phyloP scores from a whole-genome alignment of 2,329 filamentous ascomycete species.

The Microdochium paspali region DNA sequence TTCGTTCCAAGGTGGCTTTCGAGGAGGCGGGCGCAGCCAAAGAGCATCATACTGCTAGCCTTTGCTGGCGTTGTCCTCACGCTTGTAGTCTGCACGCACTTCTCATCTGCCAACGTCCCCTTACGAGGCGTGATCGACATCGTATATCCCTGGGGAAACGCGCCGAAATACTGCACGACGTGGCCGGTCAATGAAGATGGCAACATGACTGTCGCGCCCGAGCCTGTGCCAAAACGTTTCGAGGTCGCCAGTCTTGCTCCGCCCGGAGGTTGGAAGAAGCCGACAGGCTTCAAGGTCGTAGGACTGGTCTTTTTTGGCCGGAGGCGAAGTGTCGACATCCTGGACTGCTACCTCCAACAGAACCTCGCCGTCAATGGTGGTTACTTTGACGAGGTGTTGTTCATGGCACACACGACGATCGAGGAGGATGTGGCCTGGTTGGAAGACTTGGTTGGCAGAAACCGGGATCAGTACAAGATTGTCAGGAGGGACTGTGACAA shows the following conservation, averaged over 20 bases:
- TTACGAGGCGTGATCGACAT: slow-evolving; percentile 1
- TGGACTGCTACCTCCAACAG: slow-evolving; percentile 35
- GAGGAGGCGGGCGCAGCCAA: no score
- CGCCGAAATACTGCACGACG: slow-evolving; percentile 15
- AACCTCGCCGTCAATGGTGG: slow-evolving; percentile 34
- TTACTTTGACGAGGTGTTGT: slow-evolving; percentile 33
- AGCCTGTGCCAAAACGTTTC: slow-evolving; percentile 6
- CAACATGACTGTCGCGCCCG: slow-evolving; percentile 8
- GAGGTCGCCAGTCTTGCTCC: slow-evolving; percentile 14
- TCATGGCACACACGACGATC: slow-evolving; percentile 30
- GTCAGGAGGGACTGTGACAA: slow-evolving; percentile 18
- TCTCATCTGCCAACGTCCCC: background rate
- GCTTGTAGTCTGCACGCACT: background rate
- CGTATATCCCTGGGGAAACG: slow-evolving; percentile 2
- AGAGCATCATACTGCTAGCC: no score
- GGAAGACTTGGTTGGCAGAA: slow-evolving; percentile 22
- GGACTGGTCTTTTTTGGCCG: slow-evolving; percentile 37
- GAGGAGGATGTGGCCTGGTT: slow-evolving; percentile 27
- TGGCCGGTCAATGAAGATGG: slow-evolving; percentile 16
- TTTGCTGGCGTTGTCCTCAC: no score
- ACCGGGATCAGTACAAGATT: slow-evolving; percentile 25
- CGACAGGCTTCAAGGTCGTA: slow-evolving; percentile 24
- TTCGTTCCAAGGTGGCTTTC: no score
- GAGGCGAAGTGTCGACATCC: slow-evolving; percentile 29
- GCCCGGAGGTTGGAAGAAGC: slow-evolving; percentile 17